Conservation (phyloP, 495 filamentous ascomycete species). For the Penicillium taxi region DNA sequence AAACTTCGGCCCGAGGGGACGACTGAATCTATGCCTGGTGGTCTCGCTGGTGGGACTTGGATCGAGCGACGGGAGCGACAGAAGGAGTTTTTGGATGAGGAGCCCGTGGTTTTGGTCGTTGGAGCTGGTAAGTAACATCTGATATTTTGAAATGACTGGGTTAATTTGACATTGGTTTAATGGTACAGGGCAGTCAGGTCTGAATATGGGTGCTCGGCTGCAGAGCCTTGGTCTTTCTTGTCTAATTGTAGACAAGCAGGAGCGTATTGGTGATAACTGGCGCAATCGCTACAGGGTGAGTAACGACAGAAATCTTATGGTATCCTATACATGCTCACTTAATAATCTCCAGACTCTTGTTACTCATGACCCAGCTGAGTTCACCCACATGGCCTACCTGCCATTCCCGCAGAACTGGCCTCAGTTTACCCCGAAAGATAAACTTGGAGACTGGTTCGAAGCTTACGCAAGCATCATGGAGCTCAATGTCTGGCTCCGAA, state of each 20-base stretch:
- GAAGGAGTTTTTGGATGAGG: conserved; percentile 45
- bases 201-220: conserved; percentile 59
- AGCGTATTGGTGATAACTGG: conserved; percentile 70
- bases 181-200: conserved; percentile 37
- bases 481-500: conserved; percentile 63
- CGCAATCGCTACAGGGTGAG: conserved; percentile 49
- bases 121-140: conserved; percentile 40
- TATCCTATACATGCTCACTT: not conserved
- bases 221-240: conserved; percentile 58
- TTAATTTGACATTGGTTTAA: conserved; percentile 8
- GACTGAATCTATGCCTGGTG: conserved; percentile 48
- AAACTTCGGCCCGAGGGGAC: conserved; percentile 44
- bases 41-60: conserved; percentile 59
- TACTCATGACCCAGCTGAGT: conserved; percentile 60
- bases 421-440: conserved; percentile 70
- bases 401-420: conserved; percentile 61
- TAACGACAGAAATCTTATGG: not conserved
- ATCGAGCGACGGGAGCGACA: conserved; percentile 50
- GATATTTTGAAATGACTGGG: conserved; percentile 8
- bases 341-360: conserved; percentile 14
- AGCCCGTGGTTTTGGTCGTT: conserved; percentile 60
- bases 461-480: conserved; percentile 64
- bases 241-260: conserved; percentile 59
- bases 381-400: conserved; percentile 67
- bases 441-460: conserved; percentile 71